Evolutionary conservation across 2,329 filamentous ascomycete species (phyloP), one percentile per base, ranked within the genome.

Genomic region (Trichophyton schoenleinii): DNA sequence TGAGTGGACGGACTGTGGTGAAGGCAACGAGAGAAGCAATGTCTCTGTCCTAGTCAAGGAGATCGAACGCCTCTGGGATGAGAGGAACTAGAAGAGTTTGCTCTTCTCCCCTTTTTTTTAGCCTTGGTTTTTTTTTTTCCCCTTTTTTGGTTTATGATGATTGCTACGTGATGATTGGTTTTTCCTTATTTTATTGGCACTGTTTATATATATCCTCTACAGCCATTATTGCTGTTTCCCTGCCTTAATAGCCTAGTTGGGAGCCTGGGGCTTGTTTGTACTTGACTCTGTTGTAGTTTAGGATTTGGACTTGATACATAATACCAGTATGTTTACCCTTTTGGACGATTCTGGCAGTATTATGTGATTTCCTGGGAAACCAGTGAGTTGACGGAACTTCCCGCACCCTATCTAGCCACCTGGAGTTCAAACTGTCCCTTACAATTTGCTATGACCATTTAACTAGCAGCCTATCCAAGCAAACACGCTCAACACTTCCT

Each of bases 1-100:
- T 11, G 71, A 87, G 69, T 97, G 91, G 90, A 86, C 77, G 62
- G 81, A 94, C 66, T 96, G 92, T 71, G 83, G 86, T 3, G 80
- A 68, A 87, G 89, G 57, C 68, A 84, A 61, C 77, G 78, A 66
- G 83, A 74, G 73, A 3, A 73, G 72, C 57, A 66, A 74, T n/a
- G 73, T 76, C 4, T 66, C 71, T 66, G 87, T 91, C 69, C 79
- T 97, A 60, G 82, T 95, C 60, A 78, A 83, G 68, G 86, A 89
- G 73, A 84, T 97, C 65, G 83, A 91, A 77, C 84, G 85, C 73
- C 79, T 88, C 63, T 88, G 84, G 72, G 65, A 69, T 49, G 68
- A 71, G 63, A 68, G 66, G 41, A 73, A 72, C 53, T 70, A 58
- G 64, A 5, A 18, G 6, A 6, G 6, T 36, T 11, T 20, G 6